Evolutionary conservation across 345 rosid species (phyloP), one percentile per base, ranked within the genome.

Genomic region (Atalantia buxifolia): DNA sequence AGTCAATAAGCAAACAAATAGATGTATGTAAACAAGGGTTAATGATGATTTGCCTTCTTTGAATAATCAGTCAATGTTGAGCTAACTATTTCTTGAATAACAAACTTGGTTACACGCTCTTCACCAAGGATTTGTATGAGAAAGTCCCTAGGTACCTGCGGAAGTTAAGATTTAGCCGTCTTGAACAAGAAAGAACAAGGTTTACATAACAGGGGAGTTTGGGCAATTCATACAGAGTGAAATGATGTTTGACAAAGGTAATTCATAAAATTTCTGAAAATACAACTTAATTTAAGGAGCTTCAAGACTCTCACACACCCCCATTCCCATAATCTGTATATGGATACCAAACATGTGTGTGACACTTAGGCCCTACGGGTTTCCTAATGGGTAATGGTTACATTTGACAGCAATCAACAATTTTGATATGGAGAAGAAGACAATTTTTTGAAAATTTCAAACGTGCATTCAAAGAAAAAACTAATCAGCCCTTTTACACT

Each of bases 11-110:
- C 42, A 0, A 5, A 33, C 5, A 36, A 45, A n/a, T n/a, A 35
- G 27, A 66, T 55, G n/a, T 57, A 35, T 18, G 53, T 36, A 76
- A 27, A 9, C 66, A 28, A 22, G 36, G 2, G 3, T 14, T 36
- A 36, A 19, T 1, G 40, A 73, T 21, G 40, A 56, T 66, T 86
- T 78, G 74, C 95, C 92, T 86, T 87, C 80, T 87, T 81, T 27
- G 76, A 83, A 71, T 85, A 91, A 84, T 89, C 90, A 2, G 91
- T 88, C 73, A 89, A 66, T n/a, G 89, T 88, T n/a, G 91, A 79
- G 76, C 82, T 87, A 31, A 91, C 90, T 76, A 89, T 88, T 84
- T 91, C 91, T 81, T 88, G 86, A 28, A 89, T 81, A 40, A 88
- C 91, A 82, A 91, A 91, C 55, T 88, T 87, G 45, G 87, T 91